A percentile compares a stretch with the other conserved stretches of the same genome.
phyloP scores from a whole-genome alignment of 805 yeast genomes.

The Pichia nanzhaoensis region DNA sequence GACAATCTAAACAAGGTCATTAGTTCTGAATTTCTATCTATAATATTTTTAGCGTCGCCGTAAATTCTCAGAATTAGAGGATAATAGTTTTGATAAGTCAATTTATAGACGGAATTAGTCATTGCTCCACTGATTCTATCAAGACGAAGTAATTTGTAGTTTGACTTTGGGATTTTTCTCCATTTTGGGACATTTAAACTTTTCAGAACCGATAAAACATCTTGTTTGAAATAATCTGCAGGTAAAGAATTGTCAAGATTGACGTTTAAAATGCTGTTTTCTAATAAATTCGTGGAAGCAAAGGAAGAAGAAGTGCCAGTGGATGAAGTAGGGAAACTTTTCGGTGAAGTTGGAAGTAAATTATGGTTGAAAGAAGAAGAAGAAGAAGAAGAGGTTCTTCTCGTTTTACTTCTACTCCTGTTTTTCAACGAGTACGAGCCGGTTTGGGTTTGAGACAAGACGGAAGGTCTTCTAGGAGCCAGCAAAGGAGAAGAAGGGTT shows the following conservation, averaged over 20 bases:
- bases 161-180: slow-evolving; percentile 46
- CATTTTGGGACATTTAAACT: slow-evolving; percentile 69
- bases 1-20: slow-evolving; percentile 67
- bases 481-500: background rate
- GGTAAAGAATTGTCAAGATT: slow-evolving; percentile 74
- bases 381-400: background rate
- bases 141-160: slow-evolving; percentile 42
- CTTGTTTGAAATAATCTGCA: slow-evolving; percentile 76
- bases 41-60: slow-evolving; percentile 81
- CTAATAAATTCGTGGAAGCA: background rate
- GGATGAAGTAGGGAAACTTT: background rate
- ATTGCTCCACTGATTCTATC: slow-evolving; percentile 84
- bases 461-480: background rate
- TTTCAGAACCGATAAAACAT: slow-evolving; percentile 59
- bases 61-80: slow-evolving; percentile 76
- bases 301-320: too few relatives aligned
- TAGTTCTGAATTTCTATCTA: slow-evolving; percentile 80
- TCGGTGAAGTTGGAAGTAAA: background rate
- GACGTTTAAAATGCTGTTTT: slow-evolving; percentile 31
- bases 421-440: background rate
- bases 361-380: background rate
- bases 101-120: slow-evolving; percentile 81
- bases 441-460: too few relatives aligned
- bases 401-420: slow-evolving; percentile 5
- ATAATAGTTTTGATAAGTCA: slow-evolving; percentile 38